These are phyloP conservation scores for Thielaviopsis punctulata DNA, from an alignment of 2,329 filamentous ascomycete genomes.

Conservation along the genomic window DNA sequence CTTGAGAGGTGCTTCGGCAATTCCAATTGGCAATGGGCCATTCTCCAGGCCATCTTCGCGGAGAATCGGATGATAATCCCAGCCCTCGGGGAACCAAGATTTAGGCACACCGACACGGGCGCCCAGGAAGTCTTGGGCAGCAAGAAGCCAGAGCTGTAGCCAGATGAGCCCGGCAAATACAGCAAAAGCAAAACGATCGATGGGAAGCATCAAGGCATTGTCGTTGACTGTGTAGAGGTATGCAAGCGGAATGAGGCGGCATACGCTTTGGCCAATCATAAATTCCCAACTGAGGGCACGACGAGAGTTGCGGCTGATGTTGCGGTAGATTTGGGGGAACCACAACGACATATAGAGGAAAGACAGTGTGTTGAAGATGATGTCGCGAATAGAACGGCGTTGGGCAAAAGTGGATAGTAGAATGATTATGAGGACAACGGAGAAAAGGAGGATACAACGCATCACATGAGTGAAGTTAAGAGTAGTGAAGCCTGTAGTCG, in stretches of 20 bases:
- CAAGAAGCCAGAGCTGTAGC: constrained; percentile 66
- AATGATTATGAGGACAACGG: constrained; percentile 39
- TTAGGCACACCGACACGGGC: constrained; percentile 71
- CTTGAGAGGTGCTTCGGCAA: constrained; percentile 19
- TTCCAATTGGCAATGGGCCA: constrained; percentile 63
- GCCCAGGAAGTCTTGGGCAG: constrained; percentile 67
- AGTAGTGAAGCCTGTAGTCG: constrained; percentile 17
- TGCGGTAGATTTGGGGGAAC: constrained; percentile 82
- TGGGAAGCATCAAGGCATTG: constrained; percentile 64
- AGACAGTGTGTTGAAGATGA: constrained; percentile 45
- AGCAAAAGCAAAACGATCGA: constrained; percentile 49
- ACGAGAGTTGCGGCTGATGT: constrained; percentile 77
- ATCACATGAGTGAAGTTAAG: constrained; percentile 38
- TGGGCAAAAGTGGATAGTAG: constrained; percentile 43
- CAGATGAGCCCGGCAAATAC: constrained; percentile 61
- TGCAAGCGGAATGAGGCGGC: constrained; percentile 62
- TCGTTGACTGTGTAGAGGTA: constrained; percentile 69
- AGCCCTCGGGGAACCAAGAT: constrained; percentile 54
- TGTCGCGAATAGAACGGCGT: constrained; percentile 35
- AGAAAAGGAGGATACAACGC: constrained; percentile 37
- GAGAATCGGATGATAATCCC: constrained; percentile 88
- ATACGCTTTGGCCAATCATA: constrained; percentile 62
- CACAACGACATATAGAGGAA: constrained; percentile 78
- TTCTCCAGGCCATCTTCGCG: constrained; percentile 68
- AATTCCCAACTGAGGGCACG: constrained; percentile 86